Evolutionary conservation across 305 asterid genomes (phyloP), one percentile per base, ranked within the genome.

Genomic region (Fraxinus greggii): DNA sequence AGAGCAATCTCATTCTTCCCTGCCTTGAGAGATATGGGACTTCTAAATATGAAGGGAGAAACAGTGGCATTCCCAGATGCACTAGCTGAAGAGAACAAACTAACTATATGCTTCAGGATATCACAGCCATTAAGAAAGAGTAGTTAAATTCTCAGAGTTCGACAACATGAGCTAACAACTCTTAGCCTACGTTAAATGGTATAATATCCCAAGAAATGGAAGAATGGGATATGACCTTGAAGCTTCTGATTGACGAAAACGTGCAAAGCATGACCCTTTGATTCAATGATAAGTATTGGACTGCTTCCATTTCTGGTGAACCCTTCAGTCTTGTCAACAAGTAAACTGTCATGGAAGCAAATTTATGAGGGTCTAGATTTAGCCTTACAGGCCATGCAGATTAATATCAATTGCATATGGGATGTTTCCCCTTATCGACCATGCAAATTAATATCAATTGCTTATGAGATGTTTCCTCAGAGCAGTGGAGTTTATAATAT

Each of bases 221-320:
- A 72, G 83, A 77, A 63, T 26, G 79, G 26, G 73, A 79, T 77
- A 81, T 79, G 80, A 94, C 98, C 98, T 91, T 91, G 96, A 85
- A 93, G 97, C 81, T 85, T 90, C 87, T 94, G 91, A 83, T 94
- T 93, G 87, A 93, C 80, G 78, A 93, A 93, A 86, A 88, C 89
- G 79, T 92, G 97, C 91, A 93, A 86, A 28, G 95, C 97, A 79
- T 93, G 98, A 84, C 98, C 98, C 91, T 86, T 90, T 9, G 98
- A 92, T 87, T 95, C 98, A 82, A 95, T 85, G 31, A 83, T 83
- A 82, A 95, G 97, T 89, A 86, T 84, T 81, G 95, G 90, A 79
- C 81, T 84, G 85, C 80, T 85, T 85, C 93, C 92, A 59, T 88
- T 90, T 88, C 80, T 88, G 79, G 91, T 76, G 75, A 88, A 85